These are phyloP conservation scores for Candida cerambycidarum DNA, from an alignment of 805 yeast species.

Conservation along the genomic window DNA sequence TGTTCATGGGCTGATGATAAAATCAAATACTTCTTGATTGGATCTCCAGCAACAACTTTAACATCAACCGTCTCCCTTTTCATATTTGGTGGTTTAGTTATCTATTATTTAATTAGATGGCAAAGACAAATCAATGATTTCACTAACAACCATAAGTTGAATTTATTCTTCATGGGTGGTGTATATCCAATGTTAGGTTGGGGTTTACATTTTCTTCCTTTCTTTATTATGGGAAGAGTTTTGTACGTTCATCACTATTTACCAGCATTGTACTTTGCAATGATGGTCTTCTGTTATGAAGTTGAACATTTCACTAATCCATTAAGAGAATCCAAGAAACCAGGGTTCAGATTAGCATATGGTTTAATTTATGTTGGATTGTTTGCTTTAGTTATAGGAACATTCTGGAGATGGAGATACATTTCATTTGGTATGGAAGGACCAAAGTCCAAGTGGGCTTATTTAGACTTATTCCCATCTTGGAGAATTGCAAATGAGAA, in stretches of 20 bases:
- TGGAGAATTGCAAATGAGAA: constrained; percentile 45
- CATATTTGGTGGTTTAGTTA: constrained; percentile 48
- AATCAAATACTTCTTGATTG: constrained; percentile 63
- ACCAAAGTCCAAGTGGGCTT: constrained; percentile 37
- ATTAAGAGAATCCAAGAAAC: constrained; percentile 19
- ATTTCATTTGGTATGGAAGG: constrained; percentile 47
- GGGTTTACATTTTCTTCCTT: constrained; percentile 86
- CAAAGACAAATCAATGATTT: constrained; percentile 71
- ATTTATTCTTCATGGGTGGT: constrained; percentile 67
- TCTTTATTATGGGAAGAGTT: constrained; percentile 91
- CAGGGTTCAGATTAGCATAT: constrained; percentile 20
- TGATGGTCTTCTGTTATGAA: constrained; percentile 67
- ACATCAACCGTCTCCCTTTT: constrained; percentile 61
- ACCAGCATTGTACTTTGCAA: constrained; percentile 94
- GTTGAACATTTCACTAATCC: constrained; percentile 46
- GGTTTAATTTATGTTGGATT: constrained; percentile 24
- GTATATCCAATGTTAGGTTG: constrained; percentile 86
- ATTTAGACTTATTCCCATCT: constrained; percentile 38
- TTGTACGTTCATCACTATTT: constrained; percentile 95
- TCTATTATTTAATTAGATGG: constrained; percentile 51
- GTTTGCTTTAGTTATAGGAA: constrained; percentile 34
- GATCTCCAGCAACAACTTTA: constrained; percentile 72
- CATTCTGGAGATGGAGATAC: constrained; percentile 45
- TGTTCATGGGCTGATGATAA: constrained; percentile 64
- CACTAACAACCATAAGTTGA: constrained; percentile 43